A percentile compares a stretch with the other conserved stretches of the same genome.
phyloP scores from a whole-genome alignment of 1,284 basidiomycete species.

The Ustilago cynodontis region DNA sequence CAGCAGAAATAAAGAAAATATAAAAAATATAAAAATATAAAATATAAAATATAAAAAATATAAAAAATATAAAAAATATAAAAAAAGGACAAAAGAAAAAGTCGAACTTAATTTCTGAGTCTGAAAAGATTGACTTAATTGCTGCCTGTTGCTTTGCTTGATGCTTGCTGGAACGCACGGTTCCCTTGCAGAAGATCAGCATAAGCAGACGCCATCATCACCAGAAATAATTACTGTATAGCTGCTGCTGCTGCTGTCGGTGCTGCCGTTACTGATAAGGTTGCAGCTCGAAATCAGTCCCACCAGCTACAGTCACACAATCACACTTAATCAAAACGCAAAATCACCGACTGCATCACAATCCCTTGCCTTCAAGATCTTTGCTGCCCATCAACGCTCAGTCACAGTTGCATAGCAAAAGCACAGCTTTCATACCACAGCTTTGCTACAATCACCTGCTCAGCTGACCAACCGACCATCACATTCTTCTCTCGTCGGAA shows the following conservation, averaged over 20 bases:
- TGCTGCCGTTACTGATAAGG: conserved; percentile 10
- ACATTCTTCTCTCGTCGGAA: background rate
- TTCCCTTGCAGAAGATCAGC: conserved; percentile 8
- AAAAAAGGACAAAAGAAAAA: background rate
- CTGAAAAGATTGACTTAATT: conserved; percentile 1
- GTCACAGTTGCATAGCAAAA: conserved; percentile 4
- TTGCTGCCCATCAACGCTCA: conserved; percentile 8
- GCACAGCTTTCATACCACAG: background rate
- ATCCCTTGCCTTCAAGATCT: background rate
- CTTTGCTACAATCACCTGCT: background rate
- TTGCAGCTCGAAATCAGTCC: conserved; percentile 8
- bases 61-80: too few species aligned
- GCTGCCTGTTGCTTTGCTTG: background rate
- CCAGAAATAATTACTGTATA: too few species aligned
- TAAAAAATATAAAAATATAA: too few species aligned
- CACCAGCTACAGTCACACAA: conserved; percentile 5
- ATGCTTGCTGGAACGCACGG: background rate
- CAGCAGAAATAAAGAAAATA: too few species aligned
- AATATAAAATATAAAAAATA: too few species aligned
- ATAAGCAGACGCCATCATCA: conserved; percentile 6
- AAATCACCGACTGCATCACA: conserved; percentile 6
- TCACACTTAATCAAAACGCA: background rate
- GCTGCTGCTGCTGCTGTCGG: background rate
- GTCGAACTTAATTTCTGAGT: conserved; percentile 2
- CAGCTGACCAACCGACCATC: background rate